Conservation (phyloP, 495 filamentous ascomycete species). For the Physcia stellaris region DNA sequence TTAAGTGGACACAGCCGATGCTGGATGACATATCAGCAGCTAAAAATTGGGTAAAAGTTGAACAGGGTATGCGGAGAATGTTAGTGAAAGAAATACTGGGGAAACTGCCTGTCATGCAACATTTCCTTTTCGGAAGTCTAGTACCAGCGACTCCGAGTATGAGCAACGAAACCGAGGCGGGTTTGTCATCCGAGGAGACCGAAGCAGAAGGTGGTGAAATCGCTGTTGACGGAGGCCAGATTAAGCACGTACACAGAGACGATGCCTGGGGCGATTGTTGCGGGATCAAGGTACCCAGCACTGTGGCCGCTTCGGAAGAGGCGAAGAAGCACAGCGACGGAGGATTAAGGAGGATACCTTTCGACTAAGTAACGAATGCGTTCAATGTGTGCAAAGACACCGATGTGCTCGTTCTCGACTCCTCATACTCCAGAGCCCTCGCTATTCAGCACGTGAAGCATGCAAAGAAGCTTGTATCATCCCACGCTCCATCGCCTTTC, state of each 20-base stretch:
- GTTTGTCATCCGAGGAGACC: constrained; percentile 35
- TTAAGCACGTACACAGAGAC: constrained; percentile 52
- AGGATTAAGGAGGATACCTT: constrained; percentile 71
- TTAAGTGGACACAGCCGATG: constrained; percentile 97
- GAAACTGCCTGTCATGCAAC: constrained; percentile 96
- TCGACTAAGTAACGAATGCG: constrained; percentile 56
- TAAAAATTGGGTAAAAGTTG: constrained; percentile 83
- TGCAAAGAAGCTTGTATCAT: neutral
- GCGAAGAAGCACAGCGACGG: constrained; percentile 59
- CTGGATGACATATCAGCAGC: constrained; percentile 93
- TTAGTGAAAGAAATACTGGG: constrained; percentile 84
- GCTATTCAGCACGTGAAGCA: neutral
- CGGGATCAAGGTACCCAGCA: constrained; percentile 94
- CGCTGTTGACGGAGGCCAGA: constrained; percentile 45
- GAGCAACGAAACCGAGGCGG: constrained; percentile 38
- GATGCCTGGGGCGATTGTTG: constrained; percentile 93
- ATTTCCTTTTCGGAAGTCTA: constrained; percentile 83
- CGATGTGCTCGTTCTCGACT: neutral
- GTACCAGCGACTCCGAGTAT: constrained; percentile 71
- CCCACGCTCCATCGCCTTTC: constrained; percentile 14
- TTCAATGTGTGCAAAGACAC: too few relatives aligned
- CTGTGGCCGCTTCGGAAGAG: constrained; percentile 75
- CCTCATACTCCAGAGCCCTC: neutral
- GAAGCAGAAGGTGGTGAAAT: constrained; percentile 37
- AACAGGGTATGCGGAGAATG: constrained; percentile 91